phyloP scores from a whole-genome alignment of 208 protist species.

The Perkinsela sp. region DNA sequence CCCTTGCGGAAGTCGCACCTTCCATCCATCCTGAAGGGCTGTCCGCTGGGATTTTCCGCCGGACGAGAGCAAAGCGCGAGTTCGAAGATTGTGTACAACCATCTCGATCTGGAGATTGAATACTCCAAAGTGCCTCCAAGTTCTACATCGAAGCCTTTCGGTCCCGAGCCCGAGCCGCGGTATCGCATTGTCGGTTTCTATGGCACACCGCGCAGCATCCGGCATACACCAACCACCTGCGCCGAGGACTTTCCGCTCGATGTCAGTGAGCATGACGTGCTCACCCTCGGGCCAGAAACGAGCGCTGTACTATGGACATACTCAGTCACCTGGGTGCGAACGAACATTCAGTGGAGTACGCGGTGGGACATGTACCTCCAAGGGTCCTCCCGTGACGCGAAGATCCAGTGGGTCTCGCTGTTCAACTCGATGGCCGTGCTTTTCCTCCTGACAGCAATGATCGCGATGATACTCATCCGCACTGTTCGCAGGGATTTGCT shows the following conservation, averaged over 20 bases:
- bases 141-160: background rate
- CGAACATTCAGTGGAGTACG: conserved; percentile 66
- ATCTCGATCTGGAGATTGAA: conserved; percentile 21
- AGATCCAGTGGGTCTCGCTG: conserved; percentile 79
- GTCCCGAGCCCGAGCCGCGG: background rate
- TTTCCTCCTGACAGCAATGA: conserved; percentile 70
- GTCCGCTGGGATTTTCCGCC: conserved; percentile 5
- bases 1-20: background rate
- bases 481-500: conserved; percentile 80
- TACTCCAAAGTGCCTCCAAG: conserved; percentile 2
- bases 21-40: conserved; percentile 6
- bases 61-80: background rate
- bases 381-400: conserved; percentile 22
- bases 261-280: conserved; percentile 3
- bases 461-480: conserved; percentile 77
- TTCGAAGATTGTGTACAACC: conserved; percentile 17
- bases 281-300: conserved; percentile 1
- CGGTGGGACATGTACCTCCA: conserved; percentile 86
- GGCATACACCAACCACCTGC: background rate
- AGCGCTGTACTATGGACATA: conserved; percentile 36
- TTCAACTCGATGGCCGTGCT: conserved; percentile 77
- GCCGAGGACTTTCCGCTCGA: conserved; percentile 5
- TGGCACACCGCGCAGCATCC: conserved; percentile 6
- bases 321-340: conserved; percentile 28
- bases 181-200: conserved; percentile 15